phyloP scores from a whole-genome alignment of 495 filamentous ascomycete genomes.

The Hypoxylon trugodes region DNA sequence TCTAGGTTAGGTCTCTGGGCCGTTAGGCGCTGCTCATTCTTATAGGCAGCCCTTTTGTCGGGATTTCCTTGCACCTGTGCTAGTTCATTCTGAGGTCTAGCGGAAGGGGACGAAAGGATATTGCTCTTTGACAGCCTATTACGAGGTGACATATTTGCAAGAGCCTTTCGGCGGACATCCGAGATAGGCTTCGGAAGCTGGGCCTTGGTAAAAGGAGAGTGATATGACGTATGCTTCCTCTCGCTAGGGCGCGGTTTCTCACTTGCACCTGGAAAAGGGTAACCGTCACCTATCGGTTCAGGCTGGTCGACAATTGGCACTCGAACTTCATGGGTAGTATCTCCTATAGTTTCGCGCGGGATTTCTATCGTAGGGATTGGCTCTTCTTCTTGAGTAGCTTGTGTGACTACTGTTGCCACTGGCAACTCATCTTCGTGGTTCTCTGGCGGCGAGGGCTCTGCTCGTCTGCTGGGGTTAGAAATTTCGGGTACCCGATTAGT shows the following conservation, averaged over 20 bases:
- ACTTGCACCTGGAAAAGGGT: slow-evolving; percentile 26
- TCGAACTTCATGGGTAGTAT: background rate
- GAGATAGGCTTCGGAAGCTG: slow-evolving; percentile 35
- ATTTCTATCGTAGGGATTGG: background rate
- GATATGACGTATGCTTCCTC: background rate
- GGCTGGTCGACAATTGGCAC: background rate
- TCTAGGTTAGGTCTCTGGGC: background rate
- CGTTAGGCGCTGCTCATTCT: background rate
- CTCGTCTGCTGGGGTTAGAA: background rate
- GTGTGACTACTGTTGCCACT: background rate
- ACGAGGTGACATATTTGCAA: slow-evolving; percentile 28
- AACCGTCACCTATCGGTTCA: background rate
- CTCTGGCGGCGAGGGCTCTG: background rate
- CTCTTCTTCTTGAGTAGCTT: too few species aligned
- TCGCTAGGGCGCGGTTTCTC: background rate
- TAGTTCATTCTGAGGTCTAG: background rate
- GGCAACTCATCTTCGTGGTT: background rate
- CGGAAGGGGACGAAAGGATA: background rate
- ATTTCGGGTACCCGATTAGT: too few species aligned
- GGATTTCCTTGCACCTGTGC: background rate
- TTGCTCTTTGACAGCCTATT: background rate
- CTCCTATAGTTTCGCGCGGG: background rate
- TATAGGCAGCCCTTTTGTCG: background rate
- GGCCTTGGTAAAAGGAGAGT: slow-evolving; percentile 1
- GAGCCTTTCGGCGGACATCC: slow-evolving; percentile 36